Percentiles rank a stretch among this genome's conserved stretches.
phyloP scores from a whole-genome alignment of 169 alveolate species.

The Eimeria falciformis region DNA sequence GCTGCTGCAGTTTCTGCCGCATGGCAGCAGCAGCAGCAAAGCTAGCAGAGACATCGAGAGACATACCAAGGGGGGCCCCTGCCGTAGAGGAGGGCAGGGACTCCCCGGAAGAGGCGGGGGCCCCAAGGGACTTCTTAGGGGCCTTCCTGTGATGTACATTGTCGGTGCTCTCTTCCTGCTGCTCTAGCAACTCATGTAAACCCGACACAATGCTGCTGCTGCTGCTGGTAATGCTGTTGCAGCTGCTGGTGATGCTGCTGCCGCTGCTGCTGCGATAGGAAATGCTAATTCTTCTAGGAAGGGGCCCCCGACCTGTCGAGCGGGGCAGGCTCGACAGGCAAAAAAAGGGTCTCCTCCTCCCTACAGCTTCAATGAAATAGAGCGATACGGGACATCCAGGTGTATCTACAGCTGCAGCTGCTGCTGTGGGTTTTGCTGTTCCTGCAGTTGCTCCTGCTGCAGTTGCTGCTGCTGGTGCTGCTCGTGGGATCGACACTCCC shows the following conservation, averaged over 20 bases:
- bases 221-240: not conserved
- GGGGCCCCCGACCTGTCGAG: too few species aligned
- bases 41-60: not conserved
- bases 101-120: too few species aligned
- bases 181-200: not conserved
- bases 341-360: too few species aligned
- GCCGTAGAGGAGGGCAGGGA: too few species aligned
- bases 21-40: constrained; percentile 23
- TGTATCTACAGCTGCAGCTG: constrained; percentile 22
- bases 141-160: not conserved
- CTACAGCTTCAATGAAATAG: too few species aligned
- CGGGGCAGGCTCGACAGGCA: too few species aligned
- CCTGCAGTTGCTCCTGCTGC: not conserved
- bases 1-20: not conserved
- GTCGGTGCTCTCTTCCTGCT: not conserved
- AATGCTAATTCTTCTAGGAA: too few species aligned
- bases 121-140: not conserved
- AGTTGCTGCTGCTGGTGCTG: not conserved
- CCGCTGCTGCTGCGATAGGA: constrained; percentile 30
- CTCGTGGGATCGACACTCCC: too few species aligned
- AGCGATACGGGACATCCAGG: too few species aligned
- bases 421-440: constrained; percentile 27
- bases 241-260: not conserved
- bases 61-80: too few species aligned
- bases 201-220: not conserved